phyloP scores from a whole-genome alignment of 306 rosid species.

The Corylus americana region DNA sequence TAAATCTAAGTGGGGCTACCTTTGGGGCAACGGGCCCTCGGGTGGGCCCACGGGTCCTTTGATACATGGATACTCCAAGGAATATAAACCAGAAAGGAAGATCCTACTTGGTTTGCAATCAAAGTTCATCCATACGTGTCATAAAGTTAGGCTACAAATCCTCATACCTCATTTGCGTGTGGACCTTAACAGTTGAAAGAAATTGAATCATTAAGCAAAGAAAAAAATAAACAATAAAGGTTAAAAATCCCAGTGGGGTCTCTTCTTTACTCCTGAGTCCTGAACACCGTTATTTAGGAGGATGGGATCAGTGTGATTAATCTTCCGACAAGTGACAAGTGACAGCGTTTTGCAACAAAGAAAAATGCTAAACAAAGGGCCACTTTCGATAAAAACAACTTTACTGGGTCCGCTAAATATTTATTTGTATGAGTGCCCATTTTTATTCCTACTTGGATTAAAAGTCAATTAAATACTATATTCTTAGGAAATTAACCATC shows the following conservation, averaged over 20 bases:
- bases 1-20: too few relatives aligned
- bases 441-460: neutral
- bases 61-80: too few relatives aligned
- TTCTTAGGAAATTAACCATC: neutral
- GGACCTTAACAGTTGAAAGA: constrained; percentile 43
- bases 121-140: neutral
- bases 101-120: neutral
- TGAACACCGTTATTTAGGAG: constrained; percentile 24
- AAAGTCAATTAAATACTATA: neutral
- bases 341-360: neutral
- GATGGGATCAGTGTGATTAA: constrained; percentile 19
- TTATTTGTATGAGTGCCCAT: too few relatives aligned
- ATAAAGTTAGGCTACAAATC: constrained; percentile 2
- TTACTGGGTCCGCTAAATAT: neutral
- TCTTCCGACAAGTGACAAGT: constrained; percentile 7
- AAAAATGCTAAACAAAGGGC: neutral
- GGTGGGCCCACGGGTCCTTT: too few relatives aligned
- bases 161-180: constrained; percentile 22
- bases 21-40: too few relatives aligned
- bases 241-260: constrained; percentile 26
- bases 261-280: constrained; percentile 11
- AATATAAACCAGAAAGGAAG: neutral
- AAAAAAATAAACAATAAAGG: constrained; percentile 4
- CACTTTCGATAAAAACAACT: neutral
- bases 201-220: constrained; percentile 28